phyloP scores from a whole-genome alignment of 768 basidiomycete species.

The Lactifluus hygrophoroides region DNA sequence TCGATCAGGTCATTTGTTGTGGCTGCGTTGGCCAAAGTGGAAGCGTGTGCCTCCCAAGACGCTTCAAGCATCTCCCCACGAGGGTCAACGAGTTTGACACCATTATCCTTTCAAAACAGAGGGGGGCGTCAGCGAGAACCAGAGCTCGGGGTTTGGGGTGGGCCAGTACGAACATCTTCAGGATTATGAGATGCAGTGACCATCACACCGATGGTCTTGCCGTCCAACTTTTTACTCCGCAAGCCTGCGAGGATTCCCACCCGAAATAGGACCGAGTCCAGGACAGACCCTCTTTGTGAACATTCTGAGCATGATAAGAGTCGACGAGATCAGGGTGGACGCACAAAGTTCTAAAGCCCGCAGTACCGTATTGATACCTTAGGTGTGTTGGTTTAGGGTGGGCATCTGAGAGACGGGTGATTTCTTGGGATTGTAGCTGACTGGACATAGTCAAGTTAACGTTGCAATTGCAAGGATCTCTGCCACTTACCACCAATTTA shows the following conservation, averaged over 20 bases:
- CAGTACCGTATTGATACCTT: slow-evolving; percentile 84
- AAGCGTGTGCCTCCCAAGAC: slow-evolving; percentile 87
- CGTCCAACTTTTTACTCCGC: slow-evolving; percentile 85
- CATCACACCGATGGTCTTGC: slow-evolving; percentile 94
- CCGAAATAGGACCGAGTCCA: slow-evolving; percentile 92
- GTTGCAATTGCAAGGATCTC: neutral
- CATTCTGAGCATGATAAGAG: neutral
- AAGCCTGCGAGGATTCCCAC: slow-evolving; percentile 86
- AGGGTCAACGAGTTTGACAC: slow-evolving; percentile 96
- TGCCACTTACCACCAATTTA: too few relatives aligned
- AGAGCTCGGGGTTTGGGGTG: slow-evolving; percentile 20
- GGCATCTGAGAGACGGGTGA: slow-evolving; percentile 43
- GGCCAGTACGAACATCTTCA: slow-evolving; percentile 52
- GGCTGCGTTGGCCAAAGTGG: slow-evolving; percentile 74
- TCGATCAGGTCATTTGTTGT: slow-evolving; percentile 66
- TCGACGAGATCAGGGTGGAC: slow-evolving; percentile 25
- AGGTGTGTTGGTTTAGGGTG: slow-evolving; percentile 68
- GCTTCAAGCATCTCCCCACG: slow-evolving; percentile 95
- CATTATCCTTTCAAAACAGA: slow-evolving; percentile 68
- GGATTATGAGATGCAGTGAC: slow-evolving; percentile 99
- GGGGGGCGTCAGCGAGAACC: slow-evolving; percentile 5
- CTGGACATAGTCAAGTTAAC: slow-evolving; percentile 20
- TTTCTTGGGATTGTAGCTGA: slow-evolving; percentile 29
- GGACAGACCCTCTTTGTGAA: slow-evolving; percentile 45
- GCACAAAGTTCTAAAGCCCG: slow-evolving; percentile 87